Percentiles rank a stretch among this genome's conserved stretches.
Evolutionary conservation across 352 stramenopile species (phyloP).

Genomic region (Pythium pyrilobum): DNA sequence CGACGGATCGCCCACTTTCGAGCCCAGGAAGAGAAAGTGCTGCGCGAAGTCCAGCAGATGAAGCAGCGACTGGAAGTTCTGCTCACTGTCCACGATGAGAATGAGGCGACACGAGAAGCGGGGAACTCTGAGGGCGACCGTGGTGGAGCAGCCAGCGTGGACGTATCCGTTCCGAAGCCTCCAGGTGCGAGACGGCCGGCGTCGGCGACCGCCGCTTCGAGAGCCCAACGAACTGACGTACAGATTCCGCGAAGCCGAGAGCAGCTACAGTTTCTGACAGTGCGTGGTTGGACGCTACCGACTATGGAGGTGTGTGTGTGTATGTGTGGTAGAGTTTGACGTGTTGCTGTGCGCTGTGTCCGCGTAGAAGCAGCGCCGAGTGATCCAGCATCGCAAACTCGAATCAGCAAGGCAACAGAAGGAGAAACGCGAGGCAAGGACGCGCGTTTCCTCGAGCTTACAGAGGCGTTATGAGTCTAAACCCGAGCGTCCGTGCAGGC

Average conservation of each 20-base stretch:
- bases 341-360: background rate
- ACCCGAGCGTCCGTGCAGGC: conserved; percentile 14
- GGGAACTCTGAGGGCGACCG: background rate
- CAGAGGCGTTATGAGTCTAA: background rate
- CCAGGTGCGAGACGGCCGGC: background rate
- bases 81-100: background rate
- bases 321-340: background rate
- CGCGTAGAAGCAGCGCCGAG: conserved; percentile 41
- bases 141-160: too few relatives aligned
- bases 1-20: conserved; percentile 49
- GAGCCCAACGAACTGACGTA: background rate
- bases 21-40: conserved; percentile 44
- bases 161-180: background rate
- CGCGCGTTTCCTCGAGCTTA: background rate
- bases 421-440: conserved; percentile 39
- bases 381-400: conserved; percentile 38
- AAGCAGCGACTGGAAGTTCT: conserved; percentile 34
- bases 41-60: conserved; percentile 45
- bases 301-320: background rate
- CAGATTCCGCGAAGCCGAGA: conserved; percentile 34
- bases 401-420: conserved; percentile 44
- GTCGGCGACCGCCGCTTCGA: conserved; percentile 7
- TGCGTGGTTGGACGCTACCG: conserved; percentile 4
- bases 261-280: conserved; percentile 44
- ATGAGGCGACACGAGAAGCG: background rate